Evolutionary conservation across 176 grass and related monocot genomes (phyloP), one percentile per base, ranked within the genome.

Genomic region (Zoysia pacifica): DNA sequence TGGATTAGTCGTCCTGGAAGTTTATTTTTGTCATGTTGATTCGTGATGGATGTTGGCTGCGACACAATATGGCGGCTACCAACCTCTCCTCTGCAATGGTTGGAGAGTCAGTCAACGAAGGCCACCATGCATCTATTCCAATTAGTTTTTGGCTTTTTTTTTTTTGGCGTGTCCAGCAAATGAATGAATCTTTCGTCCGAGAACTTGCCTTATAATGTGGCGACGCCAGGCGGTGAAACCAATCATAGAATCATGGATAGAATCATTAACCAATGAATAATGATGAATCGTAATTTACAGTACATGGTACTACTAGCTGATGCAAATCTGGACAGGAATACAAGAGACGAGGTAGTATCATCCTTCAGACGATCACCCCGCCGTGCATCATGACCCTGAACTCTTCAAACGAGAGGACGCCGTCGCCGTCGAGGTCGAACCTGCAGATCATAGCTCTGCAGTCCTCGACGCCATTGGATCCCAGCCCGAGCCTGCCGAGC

Each of bases 361-460:
- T 28, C 28, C 28, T 28, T 28, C 28, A 28, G 28, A 28, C 28
- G 28, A 28, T 28, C 28, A 28, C 28, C 28, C 62, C 84, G 59
- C 74, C 82, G 41, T 65, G 67, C 85, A 87, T 87, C 90, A 93
- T 93, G 63, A 87, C 52, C 77, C 74, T 90, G 78, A 93, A 90
- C 91, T 93, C 91, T 0, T 87, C 81, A 44, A 89, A 93, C 1
- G 84, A 82, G 20, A 93, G 77, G 0, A 84, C 87, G 35, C 90
- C 91, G 18, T 93, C 87, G 44, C 91, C 91, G 52, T 93, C 28
- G 64, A 93, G 81, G 36, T 93, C 91, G 18, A 90, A 93, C 49
- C 87, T 74, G 77, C 87, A 85, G 20, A 93, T 93, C 87, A 93
- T 93, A 73, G 76, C 65, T 47, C 39, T 68, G 87, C 91, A 93